Conservation (phyloP, 179 eudicot species). For the Vitellaria paradoxa region DNA sequence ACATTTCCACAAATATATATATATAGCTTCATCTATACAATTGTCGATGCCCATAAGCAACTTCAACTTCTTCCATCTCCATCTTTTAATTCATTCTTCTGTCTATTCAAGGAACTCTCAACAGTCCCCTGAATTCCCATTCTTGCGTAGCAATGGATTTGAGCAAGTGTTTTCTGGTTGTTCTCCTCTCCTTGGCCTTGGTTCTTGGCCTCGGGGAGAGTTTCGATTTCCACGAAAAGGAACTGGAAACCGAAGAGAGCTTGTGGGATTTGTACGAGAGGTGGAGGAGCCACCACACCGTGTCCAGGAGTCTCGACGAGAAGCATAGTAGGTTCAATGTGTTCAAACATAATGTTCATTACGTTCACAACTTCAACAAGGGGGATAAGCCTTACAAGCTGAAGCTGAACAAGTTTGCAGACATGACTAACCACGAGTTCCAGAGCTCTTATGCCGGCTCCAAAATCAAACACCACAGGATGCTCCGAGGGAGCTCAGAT, state of each 20-base stretch:
- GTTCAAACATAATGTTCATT: slow-evolving; percentile 70
- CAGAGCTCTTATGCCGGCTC: slow-evolving; percentile 49
- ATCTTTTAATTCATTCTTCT: slow-evolving; percentile 26
- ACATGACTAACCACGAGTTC: slow-evolving; percentile 76
- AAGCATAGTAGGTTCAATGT: slow-evolving; percentile 76
- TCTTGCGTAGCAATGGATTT: slow-evolving; percentile 30
- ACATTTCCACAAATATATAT: not conserved
- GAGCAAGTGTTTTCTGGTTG: slow-evolving; percentile 35
- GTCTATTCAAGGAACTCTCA: slow-evolving; percentile 25
- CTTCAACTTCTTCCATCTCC: slow-evolving; percentile 15
- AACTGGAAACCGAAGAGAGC: slow-evolving; percentile 72
- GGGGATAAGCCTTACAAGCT: slow-evolving; percentile 71
- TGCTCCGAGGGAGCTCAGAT: slow-evolving; percentile 41
- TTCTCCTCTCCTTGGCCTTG: slow-evolving; percentile 39
- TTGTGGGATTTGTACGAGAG: slow-evolving; percentile 80
- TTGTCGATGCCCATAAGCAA: slow-evolving; percentile 45
- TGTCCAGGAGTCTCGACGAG: slow-evolving; percentile 64
- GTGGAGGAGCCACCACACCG: slow-evolving; percentile 93
- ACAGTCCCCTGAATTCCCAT: slow-evolving; percentile 3
- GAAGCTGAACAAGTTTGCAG: slow-evolving; percentile 75
- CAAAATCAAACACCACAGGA: slow-evolving; percentile 52
- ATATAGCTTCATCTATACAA: slow-evolving; percentile 9
- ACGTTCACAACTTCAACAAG: slow-evolving; percentile 60
- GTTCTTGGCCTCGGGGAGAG: slow-evolving; percentile 36
- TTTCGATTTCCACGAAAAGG: slow-evolving; percentile 66